Conservation (phyloP, 352 stramenopile species). For the Pythium periplocum region DNA sequence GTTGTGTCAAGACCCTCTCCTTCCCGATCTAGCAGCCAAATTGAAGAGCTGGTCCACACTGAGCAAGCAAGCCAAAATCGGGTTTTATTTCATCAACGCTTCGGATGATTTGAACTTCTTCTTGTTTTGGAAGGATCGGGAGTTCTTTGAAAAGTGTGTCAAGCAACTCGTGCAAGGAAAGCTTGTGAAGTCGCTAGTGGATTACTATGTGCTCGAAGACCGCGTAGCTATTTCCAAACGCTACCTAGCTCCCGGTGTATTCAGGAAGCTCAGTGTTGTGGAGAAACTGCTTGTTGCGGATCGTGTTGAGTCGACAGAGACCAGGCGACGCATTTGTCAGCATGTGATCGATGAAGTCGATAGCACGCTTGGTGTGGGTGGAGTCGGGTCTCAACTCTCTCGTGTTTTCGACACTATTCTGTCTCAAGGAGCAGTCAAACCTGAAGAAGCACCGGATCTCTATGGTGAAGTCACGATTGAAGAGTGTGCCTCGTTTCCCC, state of each 20-base stretch:
- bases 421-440: slow-evolving; percentile 8
- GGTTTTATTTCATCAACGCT: slow-evolving; percentile 13
- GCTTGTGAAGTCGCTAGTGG: slow-evolving; percentile 8
- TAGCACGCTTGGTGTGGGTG: not conserved
- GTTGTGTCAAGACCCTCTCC: slow-evolving; percentile 2
- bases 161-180: slow-evolving; percentile 7
- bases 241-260: slow-evolving; percentile 4
- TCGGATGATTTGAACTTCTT: slow-evolving; percentile 19
- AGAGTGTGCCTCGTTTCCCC: slow-evolving; percentile 1
- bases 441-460: not conserved
- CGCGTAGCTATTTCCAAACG: not conserved
- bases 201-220: slow-evolving; percentile 12
- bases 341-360: slow-evolving; percentile 12
- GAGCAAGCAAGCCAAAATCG: slow-evolving; percentile 6
- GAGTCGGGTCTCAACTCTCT: slow-evolving; percentile 2
- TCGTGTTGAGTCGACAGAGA: not conserved
- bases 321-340: slow-evolving; percentile 3
- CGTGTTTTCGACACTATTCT: slow-evolving; percentile 11
- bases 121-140: slow-evolving; percentile 11
- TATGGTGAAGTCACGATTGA: slow-evolving; percentile 1
- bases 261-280: slow-evolving; percentile 12
- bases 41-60: slow-evolving; percentile 7
- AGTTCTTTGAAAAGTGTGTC: slow-evolving; percentile 7
- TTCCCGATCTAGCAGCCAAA: slow-evolving; percentile 2
- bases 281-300: slow-evolving; percentile 14